Conservation (phyloP, 805 yeast species). For the Metschnikowia lunata region DNA sequence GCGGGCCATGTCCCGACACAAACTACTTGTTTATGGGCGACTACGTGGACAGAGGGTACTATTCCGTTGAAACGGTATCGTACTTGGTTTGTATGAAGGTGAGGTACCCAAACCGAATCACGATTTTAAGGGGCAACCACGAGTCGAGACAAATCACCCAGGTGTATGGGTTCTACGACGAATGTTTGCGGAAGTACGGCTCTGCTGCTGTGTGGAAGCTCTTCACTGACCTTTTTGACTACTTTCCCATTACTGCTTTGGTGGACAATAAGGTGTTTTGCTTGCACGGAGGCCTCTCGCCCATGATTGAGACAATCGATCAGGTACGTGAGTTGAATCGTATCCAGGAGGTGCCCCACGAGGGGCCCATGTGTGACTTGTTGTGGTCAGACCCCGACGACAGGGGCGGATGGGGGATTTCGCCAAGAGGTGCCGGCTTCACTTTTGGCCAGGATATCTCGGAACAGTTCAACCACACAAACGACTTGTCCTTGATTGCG, state of each 20-base stretch:
- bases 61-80: constrained; percentile 88
- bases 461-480: constrained; percentile 89
- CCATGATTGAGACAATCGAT: constrained; percentile 89
- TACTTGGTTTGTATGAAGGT: constrained; percentile 88
- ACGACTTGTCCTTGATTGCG: constrained; percentile 78
- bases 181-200: constrained; percentile 89
- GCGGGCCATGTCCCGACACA: constrained; percentile 54
- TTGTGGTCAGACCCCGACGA: constrained; percentile 98
- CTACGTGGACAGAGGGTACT: constrained; percentile 88
- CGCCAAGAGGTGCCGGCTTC: constrained; percentile 98
- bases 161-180: constrained; percentile 94
- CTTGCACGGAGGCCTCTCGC: constrained; percentile 91
- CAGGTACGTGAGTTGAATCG: constrained; percentile 88
- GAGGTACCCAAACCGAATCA: constrained; percentile 85
- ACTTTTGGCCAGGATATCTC: constrained; percentile 95
- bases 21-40: constrained; percentile 51
- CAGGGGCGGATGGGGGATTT: constrained; percentile 96
- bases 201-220: constrained; percentile 90
- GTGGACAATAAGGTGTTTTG: constrained; percentile 90
- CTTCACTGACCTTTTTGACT: constrained; percentile 88
- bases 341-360: constrained; percentile 95
- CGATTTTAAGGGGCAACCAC: constrained; percentile 91
- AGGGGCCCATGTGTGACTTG: constrained; percentile 96
- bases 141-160: constrained; percentile 95
- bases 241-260: constrained; percentile 88